Base-by-base conservation (phyloP, 805 yeast genomes). In the Sugiyamaella qingdaonensis region DNA sequence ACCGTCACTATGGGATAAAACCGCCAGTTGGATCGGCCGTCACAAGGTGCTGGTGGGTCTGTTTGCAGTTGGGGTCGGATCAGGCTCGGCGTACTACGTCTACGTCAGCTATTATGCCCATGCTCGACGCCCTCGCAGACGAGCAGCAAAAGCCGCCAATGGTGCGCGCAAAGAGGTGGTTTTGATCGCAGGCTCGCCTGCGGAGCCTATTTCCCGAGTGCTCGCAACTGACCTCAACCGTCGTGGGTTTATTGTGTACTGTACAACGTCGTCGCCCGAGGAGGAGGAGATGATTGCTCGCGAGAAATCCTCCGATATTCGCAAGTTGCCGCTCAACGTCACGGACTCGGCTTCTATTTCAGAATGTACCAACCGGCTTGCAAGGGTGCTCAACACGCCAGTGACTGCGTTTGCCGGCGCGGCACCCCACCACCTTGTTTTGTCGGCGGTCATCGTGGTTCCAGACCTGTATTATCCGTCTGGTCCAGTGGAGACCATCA, bases 161-260 rank as follows among this genome's bases (percentile, higher is more conserved):
- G 94, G 95, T 1, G 86, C 87, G 2, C 72, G 96, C 48, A 76
- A 78, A 55, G 94, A 88, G 60, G 92, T 86, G 8, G 80, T 88
- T 2, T 71, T 89, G 18, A 71, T 88, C 3, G 76, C 88, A 2
- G 95, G 95, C 1, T 83, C 89, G 1, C 90, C 91, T 1, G 74
- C 80, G 2, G 92, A 86, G 57, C 88, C 89, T 0, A 70, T 87
- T 52, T 81, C 88, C 0, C 75, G 87, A 53, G 74, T 83, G 49
- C 70, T 88, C 31, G 87, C 90, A 0, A 75, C 79, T 53, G 96
- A 88, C 64, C 75, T 88, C 57, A 90, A 87, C 58, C 77, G 78
- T 44, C 73, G 95, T 51, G 95, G 96, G 1, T 88, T 86, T 64
- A 84, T 89, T 32, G 90, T 89, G 2, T 88, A 85, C 64, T 75